phyloP scores from a whole-genome alignment of 306 rosid species.

The Prunus kanzakura region DNA sequence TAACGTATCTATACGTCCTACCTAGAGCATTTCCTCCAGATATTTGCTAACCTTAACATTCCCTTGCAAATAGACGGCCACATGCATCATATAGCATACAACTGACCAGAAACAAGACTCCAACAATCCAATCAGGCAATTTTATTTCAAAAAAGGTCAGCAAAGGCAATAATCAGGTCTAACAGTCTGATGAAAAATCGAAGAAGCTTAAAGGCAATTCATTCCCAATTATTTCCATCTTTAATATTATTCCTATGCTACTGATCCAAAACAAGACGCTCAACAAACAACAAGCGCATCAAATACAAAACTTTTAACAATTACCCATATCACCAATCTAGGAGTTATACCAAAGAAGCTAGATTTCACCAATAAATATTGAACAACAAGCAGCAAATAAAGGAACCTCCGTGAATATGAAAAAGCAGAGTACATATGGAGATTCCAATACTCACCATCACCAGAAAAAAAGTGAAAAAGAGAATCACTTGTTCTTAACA shows the following conservation, averaged over 20 bases:
- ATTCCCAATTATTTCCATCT: conserved; percentile 1
- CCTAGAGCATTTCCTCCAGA: not conserved
- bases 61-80: not conserved
- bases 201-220: not conserved
- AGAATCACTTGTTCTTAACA: conserved; percentile 48
- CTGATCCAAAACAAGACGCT: not conserved
- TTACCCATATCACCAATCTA: not conserved
- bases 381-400: conserved; percentile 17
- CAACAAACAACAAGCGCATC: conserved; percentile 1
- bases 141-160: not conserved
- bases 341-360: not conserved
- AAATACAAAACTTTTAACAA: conserved; percentile 9
- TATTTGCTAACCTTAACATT: not conserved
- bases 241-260: conserved; percentile 8
- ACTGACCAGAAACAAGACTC: not conserved
- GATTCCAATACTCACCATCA: not conserved
- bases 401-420: not conserved
- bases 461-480: not conserved
- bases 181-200: not conserved
- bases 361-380: not conserved
- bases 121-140: not conserved
- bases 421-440: not conserved
- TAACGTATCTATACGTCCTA: not conserved
- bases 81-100: not conserved
- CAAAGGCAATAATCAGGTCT: not conserved